Evolutionary conservation across 495 filamentous ascomycete genomes (phyloP), one percentile per base, ranked within the genome.

Genomic region (Penicillium mononematosum): DNA sequence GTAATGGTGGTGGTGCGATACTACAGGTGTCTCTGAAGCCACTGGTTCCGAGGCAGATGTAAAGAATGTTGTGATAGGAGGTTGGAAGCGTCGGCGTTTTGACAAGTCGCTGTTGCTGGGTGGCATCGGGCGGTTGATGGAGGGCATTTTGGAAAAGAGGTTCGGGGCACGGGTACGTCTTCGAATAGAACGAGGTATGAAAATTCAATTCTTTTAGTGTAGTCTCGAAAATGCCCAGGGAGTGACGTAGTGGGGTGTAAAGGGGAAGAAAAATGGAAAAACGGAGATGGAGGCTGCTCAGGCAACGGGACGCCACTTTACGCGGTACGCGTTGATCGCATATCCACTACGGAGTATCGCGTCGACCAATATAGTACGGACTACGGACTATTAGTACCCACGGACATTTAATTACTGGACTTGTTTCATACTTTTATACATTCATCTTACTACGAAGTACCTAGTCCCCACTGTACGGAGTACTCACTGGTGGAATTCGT

Each of bases 81-180:
- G 63, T 67, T 78, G 76, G 66, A 77, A 79, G 61, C 76, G 76
- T 45, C 75, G 63, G 38, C 75, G 71, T 58, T 79, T 79, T 22
- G 75, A 73, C 22, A 63, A 52, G 2, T 63, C 56, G 43, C 59
- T 63, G 58, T 66, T 62, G 27, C 58, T 62, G 43, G 53, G 24
- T 34, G 65, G 16, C 58, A 54, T 57, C 14, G 53, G 43, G 20
- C 52, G 17, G 42, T 55, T 39, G 50, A 64, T 41, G 19, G 62
- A 38, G 20, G 63, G 39, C 54, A 61, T 68, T 39, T 49, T 56
- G 55, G 22, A n/a, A 47, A 54, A 17, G 25, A 36, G 24, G 38
- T 12, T 25, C 6, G 29, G 2, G 24, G 32, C 5, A 11, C 20
- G 12, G 22, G n/a, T 2, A 16, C 31, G 44, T 43, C 25, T n/a